phyloP scores from a whole-genome alignment of 352 stramenopile species.

The Saprolegnia parasitica region DNA sequence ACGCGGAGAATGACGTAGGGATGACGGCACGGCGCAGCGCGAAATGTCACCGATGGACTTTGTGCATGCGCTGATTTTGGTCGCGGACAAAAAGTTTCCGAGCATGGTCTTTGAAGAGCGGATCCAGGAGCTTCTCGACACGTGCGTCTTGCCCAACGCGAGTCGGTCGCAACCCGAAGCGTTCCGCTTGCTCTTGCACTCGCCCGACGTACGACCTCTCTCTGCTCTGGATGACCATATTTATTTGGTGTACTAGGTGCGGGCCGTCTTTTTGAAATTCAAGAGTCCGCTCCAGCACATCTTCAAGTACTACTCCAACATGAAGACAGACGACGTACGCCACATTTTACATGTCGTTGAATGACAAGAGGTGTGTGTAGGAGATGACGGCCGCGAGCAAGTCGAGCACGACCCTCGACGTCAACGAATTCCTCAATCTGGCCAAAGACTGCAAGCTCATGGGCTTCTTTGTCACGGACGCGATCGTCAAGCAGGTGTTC shows the following conservation, averaged over 20 bases:
- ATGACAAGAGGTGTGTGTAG: no score
- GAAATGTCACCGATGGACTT: slow-evolving; percentile 67
- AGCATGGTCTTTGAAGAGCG: slow-evolving; percentile 47
- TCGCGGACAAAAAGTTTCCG: slow-evolving; percentile 52
- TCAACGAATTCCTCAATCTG: slow-evolving; percentile 57
- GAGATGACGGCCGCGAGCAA: slow-evolving; percentile 38
- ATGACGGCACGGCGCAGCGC: slow-evolving; percentile 1
- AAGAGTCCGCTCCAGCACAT: slow-evolving; percentile 63
- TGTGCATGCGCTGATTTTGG: slow-evolving; percentile 51
- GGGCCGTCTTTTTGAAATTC: slow-evolving; percentile 66
- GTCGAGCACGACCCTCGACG: slow-evolving; percentile 64
- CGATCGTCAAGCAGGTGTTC: slow-evolving; percentile 74
- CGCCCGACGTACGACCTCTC: slow-evolving; percentile 27
- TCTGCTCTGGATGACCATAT: not conserved
- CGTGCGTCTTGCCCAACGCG: slow-evolving; percentile 57
- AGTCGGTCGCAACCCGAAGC: slow-evolving; percentile 66
- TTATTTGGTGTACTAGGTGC: slow-evolving; percentile 39
- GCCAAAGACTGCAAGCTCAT: slow-evolving; percentile 71
- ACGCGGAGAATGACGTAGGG: not conserved
- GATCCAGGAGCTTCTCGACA: slow-evolving; percentile 64
- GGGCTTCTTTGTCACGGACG: slow-evolving; percentile 67
- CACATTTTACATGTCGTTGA: not conserved
- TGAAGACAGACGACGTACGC: slow-evolving; percentile 39
- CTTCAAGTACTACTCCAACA: slow-evolving; percentile 77
- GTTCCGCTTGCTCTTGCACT: slow-evolving; percentile 40